Evolutionary conservation across 371 early-diverging fungal species (phyloP).

Genomic region (Syncephalastrum monosporum): DNA sequence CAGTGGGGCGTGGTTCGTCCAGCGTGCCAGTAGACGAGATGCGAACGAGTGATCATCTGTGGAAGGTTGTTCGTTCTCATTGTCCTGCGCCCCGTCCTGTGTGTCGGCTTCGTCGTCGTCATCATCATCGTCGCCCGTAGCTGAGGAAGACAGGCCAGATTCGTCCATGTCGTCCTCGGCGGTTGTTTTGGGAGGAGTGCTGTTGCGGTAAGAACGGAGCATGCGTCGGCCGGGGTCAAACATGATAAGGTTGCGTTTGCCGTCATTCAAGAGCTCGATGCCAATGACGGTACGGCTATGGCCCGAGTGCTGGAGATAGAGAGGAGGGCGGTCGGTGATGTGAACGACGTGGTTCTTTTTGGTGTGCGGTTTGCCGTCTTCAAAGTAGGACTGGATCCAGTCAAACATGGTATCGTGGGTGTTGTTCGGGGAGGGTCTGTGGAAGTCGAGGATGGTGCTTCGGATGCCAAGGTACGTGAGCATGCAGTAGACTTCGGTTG

Average conservation of each 20-base stretch:
- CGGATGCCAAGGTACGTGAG: slow-evolving; percentile 52
- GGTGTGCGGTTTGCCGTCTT: neutral
- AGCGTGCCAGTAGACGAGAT: slow-evolving; percentile 12
- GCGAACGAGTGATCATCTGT: slow-evolving; percentile 8
- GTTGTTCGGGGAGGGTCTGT: slow-evolving; percentile 35
- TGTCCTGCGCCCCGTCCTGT: slow-evolving; percentile 6
- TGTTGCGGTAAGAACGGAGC: slow-evolving; percentile 25
- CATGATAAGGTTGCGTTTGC: slow-evolving; percentile 54
- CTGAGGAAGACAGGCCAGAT: slow-evolving; percentile 1
- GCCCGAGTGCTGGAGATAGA: slow-evolving; percentile 78
- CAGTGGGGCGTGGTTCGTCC: slow-evolving; percentile 11
- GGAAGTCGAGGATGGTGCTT: slow-evolving; percentile 58
- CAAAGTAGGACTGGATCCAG: slow-evolving; percentile 46
- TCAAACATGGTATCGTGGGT: slow-evolving; percentile 51
- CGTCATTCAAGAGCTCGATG: slow-evolving; percentile 50
- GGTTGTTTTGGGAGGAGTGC: slow-evolving; percentile 2
- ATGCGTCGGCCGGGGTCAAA: slow-evolving; percentile 68
- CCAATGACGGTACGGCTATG: slow-evolving; percentile 75
- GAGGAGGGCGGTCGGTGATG: slow-evolving; percentile 59
- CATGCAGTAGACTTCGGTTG: slow-evolving; percentile 62
- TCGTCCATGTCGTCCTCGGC: slow-evolving; percentile 18
- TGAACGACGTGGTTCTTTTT: slow-evolving; percentile 14
- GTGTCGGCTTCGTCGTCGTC: slow-evolving; percentile 7
- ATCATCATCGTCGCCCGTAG: slow-evolving; percentile 2
- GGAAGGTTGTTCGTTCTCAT: neutral